Evolutionary conservation across 495 filamentous ascomycete species (phyloP).

Genomic region (Letharia lupina): DNA sequence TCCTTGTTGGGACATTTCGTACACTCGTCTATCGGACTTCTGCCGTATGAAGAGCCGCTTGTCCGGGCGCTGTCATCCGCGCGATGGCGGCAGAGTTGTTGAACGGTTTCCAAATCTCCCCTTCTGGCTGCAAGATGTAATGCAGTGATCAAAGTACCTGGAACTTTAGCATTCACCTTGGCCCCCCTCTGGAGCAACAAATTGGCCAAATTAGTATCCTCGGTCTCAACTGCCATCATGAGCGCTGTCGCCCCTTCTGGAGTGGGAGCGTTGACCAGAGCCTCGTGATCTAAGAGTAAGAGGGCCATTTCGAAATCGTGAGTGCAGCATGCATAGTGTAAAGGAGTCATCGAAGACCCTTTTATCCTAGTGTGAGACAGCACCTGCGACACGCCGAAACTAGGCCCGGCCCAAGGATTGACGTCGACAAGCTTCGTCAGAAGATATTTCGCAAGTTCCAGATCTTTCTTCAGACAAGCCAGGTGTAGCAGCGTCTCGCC

Average conservation of each 20-base stretch:
- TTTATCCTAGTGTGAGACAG: neutral
- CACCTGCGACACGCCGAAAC: neutral
- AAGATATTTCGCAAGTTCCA: conserved; percentile 17
- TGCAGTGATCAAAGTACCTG: conserved; percentile 17
- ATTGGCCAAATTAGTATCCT: conserved; percentile 18
- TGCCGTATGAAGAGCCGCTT: neutral
- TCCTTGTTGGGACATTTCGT: neutral
- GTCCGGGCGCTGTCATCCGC: conserved; percentile 10
- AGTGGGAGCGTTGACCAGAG: conserved; percentile 19
- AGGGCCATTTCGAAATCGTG: conserved; percentile 18
- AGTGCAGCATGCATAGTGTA: conserved; percentile 19
- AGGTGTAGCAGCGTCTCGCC: conserved; percentile 20
- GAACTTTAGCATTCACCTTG: conserved; percentile 19
- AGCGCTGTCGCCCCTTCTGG: conserved; percentile 19
- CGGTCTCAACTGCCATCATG: conserved; percentile 23
- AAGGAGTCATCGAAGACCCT: conserved; percentile 15
- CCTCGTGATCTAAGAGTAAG: conserved; percentile 15
- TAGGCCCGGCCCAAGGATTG: conserved; percentile 18
- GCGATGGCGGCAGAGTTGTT: conserved; percentile 11
- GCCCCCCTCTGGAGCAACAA: conserved; percentile 18
- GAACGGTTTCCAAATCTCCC: conserved; percentile 21
- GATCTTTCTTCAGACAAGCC: conserved; percentile 14
- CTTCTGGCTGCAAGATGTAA: conserved; percentile 17
- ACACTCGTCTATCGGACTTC: conserved; percentile 1
- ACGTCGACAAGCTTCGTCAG: conserved; percentile 15